Evolutionary conservation across 169 alveolate species (phyloP).

Genomic region (Plasmodium falciparum): DNA sequence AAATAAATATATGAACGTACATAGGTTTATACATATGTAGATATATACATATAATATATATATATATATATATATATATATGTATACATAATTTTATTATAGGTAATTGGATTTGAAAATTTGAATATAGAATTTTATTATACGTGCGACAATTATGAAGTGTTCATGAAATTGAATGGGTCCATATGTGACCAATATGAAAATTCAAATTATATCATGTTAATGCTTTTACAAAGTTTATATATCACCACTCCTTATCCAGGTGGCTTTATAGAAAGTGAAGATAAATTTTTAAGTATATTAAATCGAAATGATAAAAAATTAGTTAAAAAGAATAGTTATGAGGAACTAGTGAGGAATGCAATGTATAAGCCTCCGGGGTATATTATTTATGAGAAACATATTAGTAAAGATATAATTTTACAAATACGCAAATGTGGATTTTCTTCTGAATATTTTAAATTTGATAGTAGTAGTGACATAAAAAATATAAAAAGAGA

Average conservation of each 20-base stretch:
- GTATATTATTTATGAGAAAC: conserved; percentile 53
- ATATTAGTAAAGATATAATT: conserved; percentile 50
- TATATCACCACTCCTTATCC: conserved; percentile 74
- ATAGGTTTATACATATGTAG: not conserved
- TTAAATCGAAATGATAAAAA: conserved; percentile 44
- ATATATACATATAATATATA: conserved; percentile 1
- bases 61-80: conserved; percentile 2
- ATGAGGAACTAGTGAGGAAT: not conserved
- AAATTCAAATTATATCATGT: conserved; percentile 58
- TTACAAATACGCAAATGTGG: conserved; percentile 74
- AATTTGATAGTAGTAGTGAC: not conserved
- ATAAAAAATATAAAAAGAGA: not conserved
- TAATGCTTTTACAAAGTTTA: conserved; percentile 58
- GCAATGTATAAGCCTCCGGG: conserved; percentile 69
- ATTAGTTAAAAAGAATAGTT: not conserved
- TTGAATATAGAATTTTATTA: conserved; percentile 57
- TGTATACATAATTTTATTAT: not conserved
- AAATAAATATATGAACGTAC: not conserved
- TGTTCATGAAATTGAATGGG: conserved; percentile 61
- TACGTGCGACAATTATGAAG: conserved; percentile 65
- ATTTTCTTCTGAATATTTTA: conserved; percentile 54
- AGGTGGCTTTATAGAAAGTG: conserved; percentile 69
- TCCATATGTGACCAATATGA: conserved; percentile 68
- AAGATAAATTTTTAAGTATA: conserved; percentile 44
- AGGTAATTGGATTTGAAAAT: conserved; percentile 62